phyloP scores from a whole-genome alignment of 495 filamentous ascomycete species.

The Penicillium tannophilum region DNA sequence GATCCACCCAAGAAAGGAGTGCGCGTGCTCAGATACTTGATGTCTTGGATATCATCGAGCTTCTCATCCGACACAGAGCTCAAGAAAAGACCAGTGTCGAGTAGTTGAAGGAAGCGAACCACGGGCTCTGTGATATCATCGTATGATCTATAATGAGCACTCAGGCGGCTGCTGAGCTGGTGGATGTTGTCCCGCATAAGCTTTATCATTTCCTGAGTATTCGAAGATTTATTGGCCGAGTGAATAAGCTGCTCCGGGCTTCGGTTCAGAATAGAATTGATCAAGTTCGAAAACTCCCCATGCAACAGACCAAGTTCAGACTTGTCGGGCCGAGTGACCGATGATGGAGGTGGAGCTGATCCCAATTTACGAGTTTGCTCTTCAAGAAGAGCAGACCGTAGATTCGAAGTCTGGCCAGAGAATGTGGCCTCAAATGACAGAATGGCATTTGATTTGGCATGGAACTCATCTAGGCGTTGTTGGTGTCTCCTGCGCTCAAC shows the following conservation, averaged over 20 bases:
- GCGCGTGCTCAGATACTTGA: conserved; percentile 46
- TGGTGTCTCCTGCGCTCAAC: conserved; percentile 69
- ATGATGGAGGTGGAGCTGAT: conserved; percentile 56
- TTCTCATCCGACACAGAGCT: conserved; percentile 34
- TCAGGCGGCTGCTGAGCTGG: conserved; percentile 67
- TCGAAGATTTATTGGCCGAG: conserved; percentile 14
- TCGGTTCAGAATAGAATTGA: conserved; percentile 63
- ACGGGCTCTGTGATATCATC: conserved; percentile 80
- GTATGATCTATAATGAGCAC: conserved; percentile 68
- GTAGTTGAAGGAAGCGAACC: conserved; percentile 76
- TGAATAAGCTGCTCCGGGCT: conserved; percentile 49
- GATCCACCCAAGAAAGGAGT: conserved; percentile 67
- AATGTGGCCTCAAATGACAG: conserved; percentile 65
- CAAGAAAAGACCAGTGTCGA: conserved; percentile 75
- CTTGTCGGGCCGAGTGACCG: conserved; percentile 70
- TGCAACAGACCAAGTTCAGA: conserved; percentile 75
- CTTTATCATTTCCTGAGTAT: conserved; percentile 40
- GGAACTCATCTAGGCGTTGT: conserved; percentile 55
- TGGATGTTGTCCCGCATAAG: conserved; percentile 72
- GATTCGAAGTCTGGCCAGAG: conserved; percentile 65
- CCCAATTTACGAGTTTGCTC: conserved; percentile 64
- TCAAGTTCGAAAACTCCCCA: conserved; percentile 75
- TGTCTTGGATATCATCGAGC: conserved; percentile 26
- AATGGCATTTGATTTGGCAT: conserved; percentile 60
- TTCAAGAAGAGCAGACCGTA: conserved; percentile 61